Conservation (phyloP, 1,284 basidiomycete genomes). For the Cystobasidiaceae sp. region DNA sequence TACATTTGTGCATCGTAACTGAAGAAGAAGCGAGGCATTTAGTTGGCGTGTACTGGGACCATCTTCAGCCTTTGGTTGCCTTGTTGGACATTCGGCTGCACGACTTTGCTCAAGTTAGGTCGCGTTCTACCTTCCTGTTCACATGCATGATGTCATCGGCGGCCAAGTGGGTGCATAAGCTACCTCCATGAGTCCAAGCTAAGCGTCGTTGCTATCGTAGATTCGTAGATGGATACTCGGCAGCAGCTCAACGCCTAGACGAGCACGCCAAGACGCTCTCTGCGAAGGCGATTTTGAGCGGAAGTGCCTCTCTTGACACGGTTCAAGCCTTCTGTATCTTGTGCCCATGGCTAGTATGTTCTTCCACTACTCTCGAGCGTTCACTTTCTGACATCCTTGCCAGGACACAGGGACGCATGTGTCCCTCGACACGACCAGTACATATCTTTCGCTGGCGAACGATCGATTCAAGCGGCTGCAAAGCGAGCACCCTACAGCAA, state of each 20-base stretch:
- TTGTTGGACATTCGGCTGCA: constrained; percentile 8
- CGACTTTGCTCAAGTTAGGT: not conserved
- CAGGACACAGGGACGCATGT: constrained; percentile 21
- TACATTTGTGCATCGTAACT: not conserved
- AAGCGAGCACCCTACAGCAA: not conserved
- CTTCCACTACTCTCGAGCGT: not conserved
- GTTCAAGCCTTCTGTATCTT: constrained; percentile 15
- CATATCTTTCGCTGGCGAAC: constrained; percentile 23
- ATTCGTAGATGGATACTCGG: constrained; percentile 6
- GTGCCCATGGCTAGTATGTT: constrained; percentile 17
- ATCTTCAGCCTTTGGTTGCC: constrained; percentile 14
- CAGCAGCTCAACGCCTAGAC: constrained; percentile 14
- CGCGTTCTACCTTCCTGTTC: constrained; percentile 15
- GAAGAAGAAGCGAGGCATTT: constrained; percentile 13
- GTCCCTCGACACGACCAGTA: constrained; percentile 15
- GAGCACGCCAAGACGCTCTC: constrained; percentile 7
- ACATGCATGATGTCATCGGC: constrained; percentile 14
- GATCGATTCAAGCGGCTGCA: constrained; percentile 4
- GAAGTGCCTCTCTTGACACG: constrained; percentile 5
- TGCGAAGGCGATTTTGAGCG: constrained; percentile 7
- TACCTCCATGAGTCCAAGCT: not conserved
- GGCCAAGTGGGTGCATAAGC: constrained; percentile 2
- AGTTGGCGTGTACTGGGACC: not conserved
- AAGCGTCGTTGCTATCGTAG: not conserved
- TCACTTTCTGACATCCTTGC: not conserved